Base-by-base conservation (phyloP, 306 rosid genomes). In the Gleditsia sinensis region DNA sequence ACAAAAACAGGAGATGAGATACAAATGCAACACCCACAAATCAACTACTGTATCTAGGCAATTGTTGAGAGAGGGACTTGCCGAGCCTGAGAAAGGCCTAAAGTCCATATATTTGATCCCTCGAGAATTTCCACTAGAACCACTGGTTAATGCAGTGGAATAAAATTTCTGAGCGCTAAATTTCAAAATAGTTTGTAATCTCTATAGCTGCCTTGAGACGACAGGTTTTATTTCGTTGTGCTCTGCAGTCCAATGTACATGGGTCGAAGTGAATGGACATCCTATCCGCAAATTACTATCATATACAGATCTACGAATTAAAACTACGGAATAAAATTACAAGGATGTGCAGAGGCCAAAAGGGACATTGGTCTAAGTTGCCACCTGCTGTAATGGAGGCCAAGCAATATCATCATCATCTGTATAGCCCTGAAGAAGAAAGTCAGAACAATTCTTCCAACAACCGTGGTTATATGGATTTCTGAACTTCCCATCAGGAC, bases 401-500 rank as follows among this genome's bases (percentile, higher is more conserved):
- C 94, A 87, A 64, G 96, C 96, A 69, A 89, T 82, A 54, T 81
- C 81, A 40, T 79, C 79, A 55, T 92, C 98, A 40, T 88, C 75
- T 40, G 92, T 86, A 73, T 85, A 66, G 42, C 99, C 99, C 55
- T 82, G 84, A 55, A 88, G 80, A 57, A 92, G 19, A 67, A 94
- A 90, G 80, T 94, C 92, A 14, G 71, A 56, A 81, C 97, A 94
- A 76, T 94, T 94, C 84, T 90, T 94, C 81, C 78, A 45, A 51
- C 89, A 92, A 6, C 97, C 98, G 61, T 83, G 89, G 78, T 90
- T 87, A 75, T 88, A 91, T 24, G 95, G 99, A 80, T 94, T 92
- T 54, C 86, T 86, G 83, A 92, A 90, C 78, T 49, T 75, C 76
- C 97, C 99, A 78, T 92, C 95, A 37, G 93, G 86, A 64, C 97